phyloP scores from a whole-genome alignment of 345 rosid genomes.

The Salix purpurea region DNA sequence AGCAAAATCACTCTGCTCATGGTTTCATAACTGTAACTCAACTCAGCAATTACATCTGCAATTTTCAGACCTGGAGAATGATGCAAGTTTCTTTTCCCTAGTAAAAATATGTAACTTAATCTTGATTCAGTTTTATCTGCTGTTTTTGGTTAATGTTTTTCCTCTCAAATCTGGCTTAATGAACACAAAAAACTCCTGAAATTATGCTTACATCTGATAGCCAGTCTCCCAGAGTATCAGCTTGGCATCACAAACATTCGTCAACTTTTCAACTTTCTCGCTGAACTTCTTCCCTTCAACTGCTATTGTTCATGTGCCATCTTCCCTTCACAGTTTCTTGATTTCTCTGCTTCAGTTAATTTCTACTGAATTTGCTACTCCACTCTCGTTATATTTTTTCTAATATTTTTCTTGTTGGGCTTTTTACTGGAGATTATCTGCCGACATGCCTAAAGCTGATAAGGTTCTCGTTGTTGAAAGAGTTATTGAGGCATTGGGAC shows the following conservation, averaged over 20 bases:
- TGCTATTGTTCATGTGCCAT: neutral
- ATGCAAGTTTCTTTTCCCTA: neutral
- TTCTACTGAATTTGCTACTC: constrained; percentile 5
- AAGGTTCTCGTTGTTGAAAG: constrained; percentile 85
- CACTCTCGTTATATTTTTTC: constrained; percentile 11
- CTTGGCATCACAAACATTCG: too few relatives aligned
- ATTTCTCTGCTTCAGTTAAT: neutral
- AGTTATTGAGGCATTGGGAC: constrained; percentile 82
- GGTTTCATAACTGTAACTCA: neutral
- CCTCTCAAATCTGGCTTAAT: neutral
- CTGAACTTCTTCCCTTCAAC: neutral
- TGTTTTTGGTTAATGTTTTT: neutral
- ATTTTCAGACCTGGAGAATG: neutral
- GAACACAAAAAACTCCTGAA: neutral
- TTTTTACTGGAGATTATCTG: constrained; percentile 49
- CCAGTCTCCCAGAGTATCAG: neutral
- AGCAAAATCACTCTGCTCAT: neutral
- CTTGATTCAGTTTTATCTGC: neutral
- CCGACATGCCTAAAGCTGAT: constrained; percentile 73
- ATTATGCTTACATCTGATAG: neutral
- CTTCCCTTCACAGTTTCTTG: neutral
- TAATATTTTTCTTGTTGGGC: constrained; percentile 5
- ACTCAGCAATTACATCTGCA: neutral
- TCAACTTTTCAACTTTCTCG: too few relatives aligned
- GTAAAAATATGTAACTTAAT: neutral